Percentiles rank a stretch among this genome's conserved stretches.
Evolutionary conservation across 176 grass and related monocot genomes (phyloP).

Genomic region (Areca catechu): DNA sequence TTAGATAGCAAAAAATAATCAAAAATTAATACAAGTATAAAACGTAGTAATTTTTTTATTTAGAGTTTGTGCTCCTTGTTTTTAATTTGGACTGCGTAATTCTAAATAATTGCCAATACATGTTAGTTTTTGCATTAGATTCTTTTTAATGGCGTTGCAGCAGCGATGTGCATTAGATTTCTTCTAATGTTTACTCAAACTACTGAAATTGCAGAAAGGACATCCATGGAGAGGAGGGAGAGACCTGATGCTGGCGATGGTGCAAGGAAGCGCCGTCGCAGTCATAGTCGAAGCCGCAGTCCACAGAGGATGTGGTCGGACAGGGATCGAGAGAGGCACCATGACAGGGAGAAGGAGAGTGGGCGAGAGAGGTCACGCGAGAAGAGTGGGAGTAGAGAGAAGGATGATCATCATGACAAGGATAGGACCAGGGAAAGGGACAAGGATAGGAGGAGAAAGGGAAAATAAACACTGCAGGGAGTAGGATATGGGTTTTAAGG

Average conservation of each 20-base stretch:
- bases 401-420: constrained; percentile 50
- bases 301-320: constrained; percentile 57
- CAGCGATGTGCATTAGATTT: not conserved
- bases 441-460: constrained; percentile 59
- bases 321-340: constrained; percentile 51
- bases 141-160: not conserved
- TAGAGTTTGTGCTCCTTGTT: too few relatives aligned
- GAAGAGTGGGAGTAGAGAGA: constrained; percentile 61
- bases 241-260: constrained; percentile 42
- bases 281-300: constrained; percentile 60
- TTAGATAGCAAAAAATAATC: too few relatives aligned
- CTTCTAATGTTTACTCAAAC: too few relatives aligned
- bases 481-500: too few relatives aligned
- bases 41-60: too few relatives aligned
- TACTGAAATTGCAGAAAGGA: constrained; percentile 40
- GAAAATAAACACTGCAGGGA: constrained; percentile 27
- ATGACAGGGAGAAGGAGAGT: constrained; percentile 22
- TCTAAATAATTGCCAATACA: too few relatives aligned
- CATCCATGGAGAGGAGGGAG: constrained; percentile 52
- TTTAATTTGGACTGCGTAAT: too few relatives aligned
- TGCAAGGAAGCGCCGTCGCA: constrained; percentile 49
- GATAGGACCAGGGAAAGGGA: constrained; percentile 51
- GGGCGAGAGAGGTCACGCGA: constrained; percentile 42
- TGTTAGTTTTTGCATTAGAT: too few relatives aligned
- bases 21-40: too few relatives aligned